Conservation (phyloP, 2,329 filamentous ascomycete species). For the Hypoxylon sp. region DNA sequence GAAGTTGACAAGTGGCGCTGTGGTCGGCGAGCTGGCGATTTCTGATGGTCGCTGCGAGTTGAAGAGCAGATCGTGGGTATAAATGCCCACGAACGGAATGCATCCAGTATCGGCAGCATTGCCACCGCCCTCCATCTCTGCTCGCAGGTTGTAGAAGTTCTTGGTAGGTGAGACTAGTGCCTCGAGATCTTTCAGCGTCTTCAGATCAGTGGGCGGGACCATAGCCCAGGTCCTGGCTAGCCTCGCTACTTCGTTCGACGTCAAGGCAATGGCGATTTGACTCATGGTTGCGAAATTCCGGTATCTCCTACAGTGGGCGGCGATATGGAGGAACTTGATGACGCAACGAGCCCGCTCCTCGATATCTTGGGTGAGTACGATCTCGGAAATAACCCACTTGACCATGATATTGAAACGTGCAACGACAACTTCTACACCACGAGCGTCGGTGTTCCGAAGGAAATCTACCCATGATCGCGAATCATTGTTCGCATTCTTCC, state of each 20-base stretch:
- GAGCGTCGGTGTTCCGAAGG: conserved; percentile 76
- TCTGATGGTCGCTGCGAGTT: conserved; percentile 83
- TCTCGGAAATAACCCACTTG: conserved; percentile 86
- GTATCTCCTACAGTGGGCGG: conserved; percentile 77
- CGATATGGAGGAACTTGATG: conserved; percentile 85
- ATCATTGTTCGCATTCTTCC: conserved; percentile 76
- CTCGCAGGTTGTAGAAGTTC: conserved; percentile 81
- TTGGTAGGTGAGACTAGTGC: conserved; percentile 78
- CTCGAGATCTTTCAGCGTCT: conserved; percentile 76
- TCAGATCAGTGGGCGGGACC: conserved; percentile 73
- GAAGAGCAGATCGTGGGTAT: conserved; percentile 85
- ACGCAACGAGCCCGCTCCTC: conserved; percentile 81
- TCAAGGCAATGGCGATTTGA: conserved; percentile 81
- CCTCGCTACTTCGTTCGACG: conserved; percentile 77
- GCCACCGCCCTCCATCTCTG: conserved; percentile 80
- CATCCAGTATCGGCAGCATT: conserved; percentile 72
- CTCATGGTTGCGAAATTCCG: conserved; percentile 88
- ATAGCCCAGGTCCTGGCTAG: conserved; percentile 78
- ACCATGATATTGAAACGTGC: conserved; percentile 90
- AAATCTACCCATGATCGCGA: conserved; percentile 86
- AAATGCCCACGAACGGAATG: conserved; percentile 86
- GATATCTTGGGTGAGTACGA: conserved; percentile 77
- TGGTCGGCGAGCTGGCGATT: conserved; percentile 74
- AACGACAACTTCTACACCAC: conserved; percentile 84
- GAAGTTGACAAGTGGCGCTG: conserved; percentile 82